phyloP scores from a whole-genome alignment of 305 asterid genomes.

The Fraxinus baroniana region DNA sequence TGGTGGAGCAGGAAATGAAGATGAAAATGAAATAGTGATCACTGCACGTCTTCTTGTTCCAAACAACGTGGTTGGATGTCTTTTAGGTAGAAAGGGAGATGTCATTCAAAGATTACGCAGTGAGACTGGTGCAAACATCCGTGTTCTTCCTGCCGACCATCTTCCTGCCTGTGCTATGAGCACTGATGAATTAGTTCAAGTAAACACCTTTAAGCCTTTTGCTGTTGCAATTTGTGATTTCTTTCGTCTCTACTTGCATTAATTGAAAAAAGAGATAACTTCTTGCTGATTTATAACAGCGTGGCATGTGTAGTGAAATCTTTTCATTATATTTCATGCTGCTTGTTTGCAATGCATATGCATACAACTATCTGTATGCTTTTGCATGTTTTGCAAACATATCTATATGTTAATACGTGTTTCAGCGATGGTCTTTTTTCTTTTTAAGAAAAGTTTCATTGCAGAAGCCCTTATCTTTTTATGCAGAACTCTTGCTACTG shows the following conservation, averaged over 20 bases:
- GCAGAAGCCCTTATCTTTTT: background rate
- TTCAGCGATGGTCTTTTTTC: background rate
- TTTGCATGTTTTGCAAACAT: background rate
- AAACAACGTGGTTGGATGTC: slow-evolving; percentile 63
- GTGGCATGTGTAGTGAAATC: background rate
- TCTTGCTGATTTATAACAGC: slow-evolving; percentile 1
- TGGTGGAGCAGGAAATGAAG: slow-evolving; percentile 35
- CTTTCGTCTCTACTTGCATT: slow-evolving; percentile 14
- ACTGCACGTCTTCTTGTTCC: slow-evolving; percentile 78
- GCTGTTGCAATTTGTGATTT: slow-evolving; percentile 21
- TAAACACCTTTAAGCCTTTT: slow-evolving; percentile 28
- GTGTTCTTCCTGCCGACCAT: slow-evolving; percentile 63
- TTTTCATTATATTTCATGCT: background rate
- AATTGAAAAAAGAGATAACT: background rate
- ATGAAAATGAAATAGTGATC: slow-evolving; percentile 47
- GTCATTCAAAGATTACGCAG: slow-evolving; percentile 80
- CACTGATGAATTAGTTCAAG: slow-evolving; percentile 75
- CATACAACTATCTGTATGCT: background rate
- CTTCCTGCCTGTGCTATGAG: slow-evolving; percentile 66
- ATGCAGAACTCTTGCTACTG: background rate
- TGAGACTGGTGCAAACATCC: slow-evolving; percentile 81
- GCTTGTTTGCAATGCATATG: background rate
- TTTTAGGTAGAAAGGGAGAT: slow-evolving; percentile 78
- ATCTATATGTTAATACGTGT: background rate
- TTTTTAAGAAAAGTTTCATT: background rate